phyloP scores from a whole-genome alignment of 2,329 filamentous ascomycete genomes.

The Botryotinia convoluta region DNA sequence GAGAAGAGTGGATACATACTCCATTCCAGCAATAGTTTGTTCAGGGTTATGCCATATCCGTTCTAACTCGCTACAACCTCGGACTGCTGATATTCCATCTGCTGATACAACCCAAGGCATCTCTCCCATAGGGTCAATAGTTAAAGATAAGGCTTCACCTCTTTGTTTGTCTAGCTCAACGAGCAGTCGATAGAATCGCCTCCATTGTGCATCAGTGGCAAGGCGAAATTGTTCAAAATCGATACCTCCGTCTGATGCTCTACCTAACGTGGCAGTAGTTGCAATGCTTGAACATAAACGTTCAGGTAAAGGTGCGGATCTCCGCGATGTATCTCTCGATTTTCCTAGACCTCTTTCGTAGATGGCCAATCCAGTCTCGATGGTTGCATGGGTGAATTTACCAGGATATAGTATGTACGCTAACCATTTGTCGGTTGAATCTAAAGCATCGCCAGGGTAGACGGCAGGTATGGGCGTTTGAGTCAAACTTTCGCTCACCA shows the following conservation, averaged over 20 bases:
- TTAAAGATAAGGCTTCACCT: slow-evolving; percentile 75
- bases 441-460: slow-evolving; percentile 62
- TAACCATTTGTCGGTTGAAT: slow-evolving; percentile 82
- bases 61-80: slow-evolving; percentile 77
- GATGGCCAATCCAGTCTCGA: slow-evolving; percentile 80
- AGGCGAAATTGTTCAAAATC: slow-evolving; percentile 74
- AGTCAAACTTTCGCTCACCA: slow-evolving; percentile 58
- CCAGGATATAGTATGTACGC: slow-evolving; percentile 79
- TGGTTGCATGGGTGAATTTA: slow-evolving; percentile 72
- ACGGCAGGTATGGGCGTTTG: slow-evolving; percentile 54
- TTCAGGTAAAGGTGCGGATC: slow-evolving; percentile 64
- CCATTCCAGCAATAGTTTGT: slow-evolving; percentile 48
- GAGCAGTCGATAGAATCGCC: slow-evolving; percentile 81
- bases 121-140: slow-evolving; percentile 66
- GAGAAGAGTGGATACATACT: slow-evolving; percentile 60
- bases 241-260: slow-evolving; percentile 59
- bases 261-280: slow-evolving; percentile 64
- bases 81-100: slow-evolving; percentile 74
- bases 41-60: slow-evolving; percentile 66
- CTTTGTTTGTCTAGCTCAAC: slow-evolving; percentile 83
- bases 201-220: slow-evolving; percentile 81
- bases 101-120: slow-evolving; percentile 83
- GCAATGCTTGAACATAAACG: slow-evolving; percentile 71
- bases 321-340: slow-evolving; percentile 43
- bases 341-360: slow-evolving; percentile 65